phyloP scores from a whole-genome alignment of 2,329 filamentous ascomycete species.

The Fusarium sp. region DNA sequence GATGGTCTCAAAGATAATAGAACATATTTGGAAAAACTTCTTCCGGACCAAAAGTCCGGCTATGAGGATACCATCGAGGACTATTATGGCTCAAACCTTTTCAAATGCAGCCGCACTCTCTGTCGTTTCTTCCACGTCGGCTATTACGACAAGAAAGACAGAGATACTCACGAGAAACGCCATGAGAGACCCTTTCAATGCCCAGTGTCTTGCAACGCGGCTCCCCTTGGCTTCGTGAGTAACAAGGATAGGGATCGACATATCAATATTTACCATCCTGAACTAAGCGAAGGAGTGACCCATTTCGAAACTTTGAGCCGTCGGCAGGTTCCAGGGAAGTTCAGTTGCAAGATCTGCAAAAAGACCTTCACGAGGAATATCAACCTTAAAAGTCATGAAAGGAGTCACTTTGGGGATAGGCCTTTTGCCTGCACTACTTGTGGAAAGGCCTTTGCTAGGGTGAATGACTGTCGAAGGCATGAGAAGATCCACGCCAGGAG shows the following conservation, averaged over 20 bases:
- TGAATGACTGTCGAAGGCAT: conserved; percentile 14
- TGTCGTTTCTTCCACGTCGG: conserved; percentile 15
- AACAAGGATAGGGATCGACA: neutral
- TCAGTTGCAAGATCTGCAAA: neutral
- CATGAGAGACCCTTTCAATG: conserved; percentile 8
- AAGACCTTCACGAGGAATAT: conserved; percentile 6
- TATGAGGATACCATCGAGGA: neutral
- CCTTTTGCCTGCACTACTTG: conserved; percentile 1
- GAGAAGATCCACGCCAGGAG: conserved; percentile 16
- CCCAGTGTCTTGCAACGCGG: neutral
- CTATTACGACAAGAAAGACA: neutral
- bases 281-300: rapidly evolving
- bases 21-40: neutral
- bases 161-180: neutral
- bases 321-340: neutral
- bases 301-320: conserved; percentile 4
- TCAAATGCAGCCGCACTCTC: neutral
- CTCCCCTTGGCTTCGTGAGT: neutral
- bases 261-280: neutral
- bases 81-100: neutral
- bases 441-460: neutral
- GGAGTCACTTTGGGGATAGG: conserved; percentile 6
- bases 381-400: conserved; percentile 1
- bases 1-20: neutral
- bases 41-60: rapidly evolving